Conservation (phyloP, 257 asterid genomes). For the Plectranthus barbatus region DNA sequence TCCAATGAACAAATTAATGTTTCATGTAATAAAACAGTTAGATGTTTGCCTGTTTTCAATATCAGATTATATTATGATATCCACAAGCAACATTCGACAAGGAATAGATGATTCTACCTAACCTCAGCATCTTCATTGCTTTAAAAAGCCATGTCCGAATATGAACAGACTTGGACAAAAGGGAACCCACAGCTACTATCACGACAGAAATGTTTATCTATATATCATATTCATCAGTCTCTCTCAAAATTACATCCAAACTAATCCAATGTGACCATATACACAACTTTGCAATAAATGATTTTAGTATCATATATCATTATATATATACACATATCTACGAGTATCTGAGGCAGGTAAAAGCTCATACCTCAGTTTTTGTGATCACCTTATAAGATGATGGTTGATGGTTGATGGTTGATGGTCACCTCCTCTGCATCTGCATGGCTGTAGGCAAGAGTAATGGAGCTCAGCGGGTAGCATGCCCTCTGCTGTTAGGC, state of each 20-base stretch:
- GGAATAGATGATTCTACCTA: neutral
- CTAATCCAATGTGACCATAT: neutral
- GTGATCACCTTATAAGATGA: neutral
- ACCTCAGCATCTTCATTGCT: neutral
- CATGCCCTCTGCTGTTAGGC: neutral
- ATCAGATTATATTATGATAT: too few species aligned
- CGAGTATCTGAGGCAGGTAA: too few species aligned
- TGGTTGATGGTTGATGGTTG: too few species aligned
- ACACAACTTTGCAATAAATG: neutral
- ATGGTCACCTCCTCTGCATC: neutral
- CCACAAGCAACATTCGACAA: too few species aligned
- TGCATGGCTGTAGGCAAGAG: neutral
- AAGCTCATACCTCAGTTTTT: neutral
- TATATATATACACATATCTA: neutral
- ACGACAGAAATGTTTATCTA: conserved; percentile 11
- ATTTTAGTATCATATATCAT: neutral
- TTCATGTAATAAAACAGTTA: neutral
- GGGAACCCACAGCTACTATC: neutral
- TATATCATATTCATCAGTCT: conserved; percentile 7
- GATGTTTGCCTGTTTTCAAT: neutral
- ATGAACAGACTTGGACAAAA: neutral
- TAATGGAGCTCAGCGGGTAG: too few species aligned
- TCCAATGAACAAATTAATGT: too few species aligned
- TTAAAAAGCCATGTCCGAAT: neutral
- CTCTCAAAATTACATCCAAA: conserved; percentile 2